Percentiles rank a stretch among this genome's conserved stretches.
Evolutionary conservation across 2,329 filamentous ascomycete species (phyloP).

Genomic region (Xylaria polymorpha): DNA sequence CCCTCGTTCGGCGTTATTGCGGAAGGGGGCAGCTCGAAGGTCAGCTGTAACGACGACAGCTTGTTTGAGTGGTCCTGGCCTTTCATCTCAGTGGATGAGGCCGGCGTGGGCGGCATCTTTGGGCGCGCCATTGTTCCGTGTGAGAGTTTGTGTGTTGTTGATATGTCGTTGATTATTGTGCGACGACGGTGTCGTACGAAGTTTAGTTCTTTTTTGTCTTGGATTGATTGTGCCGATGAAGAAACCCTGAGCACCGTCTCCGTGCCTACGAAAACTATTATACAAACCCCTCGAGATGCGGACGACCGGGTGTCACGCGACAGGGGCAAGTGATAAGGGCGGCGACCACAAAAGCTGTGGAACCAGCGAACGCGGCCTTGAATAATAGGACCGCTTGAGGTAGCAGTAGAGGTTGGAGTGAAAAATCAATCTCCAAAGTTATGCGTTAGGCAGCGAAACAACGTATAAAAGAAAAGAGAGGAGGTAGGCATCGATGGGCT

Average conservation of each 20-base stretch:
- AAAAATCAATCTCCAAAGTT: neutral
- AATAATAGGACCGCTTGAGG: constrained; percentile 16
- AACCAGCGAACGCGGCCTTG: constrained; percentile 25
- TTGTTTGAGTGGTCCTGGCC: constrained; percentile 74
- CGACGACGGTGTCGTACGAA: constrained; percentile 5
- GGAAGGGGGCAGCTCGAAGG: constrained; percentile 82
- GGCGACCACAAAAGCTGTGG: constrained; percentile 21
- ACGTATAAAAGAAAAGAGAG: neutral
- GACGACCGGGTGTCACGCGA: constrained; percentile 37
- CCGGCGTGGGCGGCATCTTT: constrained; percentile 78
- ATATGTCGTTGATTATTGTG: neutral
- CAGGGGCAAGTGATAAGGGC: constrained; percentile 29
- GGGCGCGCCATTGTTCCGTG: constrained; percentile 71
- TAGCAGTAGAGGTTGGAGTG: neutral
- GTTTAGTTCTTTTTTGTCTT: constrained; percentile 16
- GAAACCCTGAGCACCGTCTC: neutral
- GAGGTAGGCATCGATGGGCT: neutral
- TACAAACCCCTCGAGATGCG: constrained; percentile 7
- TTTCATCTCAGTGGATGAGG: constrained; percentile 82
- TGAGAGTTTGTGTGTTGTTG: neutral
- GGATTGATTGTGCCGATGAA: neutral
- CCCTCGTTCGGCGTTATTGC: constrained; percentile 60
- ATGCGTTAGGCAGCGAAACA: constrained; percentile 11
- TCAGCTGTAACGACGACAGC: constrained; percentile 70
- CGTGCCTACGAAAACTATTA: neutral